These are phyloP conservation scores for Leptographium flavum DNA, from an alignment of 2,329 filamentous ascomycete genomes.

Conservation along the genomic window DNA sequence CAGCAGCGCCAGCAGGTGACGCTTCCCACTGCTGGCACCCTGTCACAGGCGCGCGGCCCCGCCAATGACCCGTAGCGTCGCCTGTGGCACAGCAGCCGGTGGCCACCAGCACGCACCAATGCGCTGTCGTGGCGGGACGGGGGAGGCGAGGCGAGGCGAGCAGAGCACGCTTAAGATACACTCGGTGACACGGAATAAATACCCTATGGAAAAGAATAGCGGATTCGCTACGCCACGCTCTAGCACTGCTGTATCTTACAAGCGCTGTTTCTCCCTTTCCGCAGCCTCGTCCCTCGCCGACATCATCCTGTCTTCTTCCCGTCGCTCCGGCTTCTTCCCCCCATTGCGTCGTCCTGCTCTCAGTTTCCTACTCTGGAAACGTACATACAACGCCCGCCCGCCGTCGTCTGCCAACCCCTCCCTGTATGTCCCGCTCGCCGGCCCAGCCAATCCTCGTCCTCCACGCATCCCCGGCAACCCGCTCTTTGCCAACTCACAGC, in stretches of 20 bases:
- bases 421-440: not conserved
- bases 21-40: not conserved
- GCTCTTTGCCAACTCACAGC: constrained; percentile 9
- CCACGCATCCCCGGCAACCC: constrained; percentile 7
- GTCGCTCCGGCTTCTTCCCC: not conserved
- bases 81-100: not conserved
- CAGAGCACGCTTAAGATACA: too few species aligned
- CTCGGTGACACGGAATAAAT: too few species aligned
- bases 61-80: not conserved
- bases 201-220: too few species aligned
- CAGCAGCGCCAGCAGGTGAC: not conserved
- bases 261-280: too few species aligned
- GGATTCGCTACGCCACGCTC: too few species aligned
- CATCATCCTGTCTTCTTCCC: too few species aligned
- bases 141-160: too few species aligned
- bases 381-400: not conserved
- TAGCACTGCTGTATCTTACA: too few species aligned
- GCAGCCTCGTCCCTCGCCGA: too few species aligned
- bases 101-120: constrained; percentile 1
- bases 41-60: not conserved
- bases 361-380: not conserved
- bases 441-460: constrained; percentile 9
- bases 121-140: too few species aligned
- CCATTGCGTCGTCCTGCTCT: not conserved
- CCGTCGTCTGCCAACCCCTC: not conserved